Evolutionary conservation across 2,329 filamentous ascomycete genomes (phyloP).

Genomic region (Colletotrichum tamarilloi): DNA sequence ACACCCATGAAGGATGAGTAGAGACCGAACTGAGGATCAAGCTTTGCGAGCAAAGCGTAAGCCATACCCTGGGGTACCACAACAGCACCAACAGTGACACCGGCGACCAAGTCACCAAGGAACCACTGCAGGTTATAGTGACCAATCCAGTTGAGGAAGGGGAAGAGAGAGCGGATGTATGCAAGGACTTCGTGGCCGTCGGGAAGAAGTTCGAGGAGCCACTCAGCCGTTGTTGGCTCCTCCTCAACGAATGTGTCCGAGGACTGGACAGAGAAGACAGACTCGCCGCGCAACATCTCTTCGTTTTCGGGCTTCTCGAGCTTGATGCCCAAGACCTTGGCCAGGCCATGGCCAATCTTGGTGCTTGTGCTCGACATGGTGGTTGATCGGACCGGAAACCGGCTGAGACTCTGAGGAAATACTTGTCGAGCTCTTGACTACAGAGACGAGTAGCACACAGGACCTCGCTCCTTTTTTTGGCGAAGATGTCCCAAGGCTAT

Average conservation of each 20-base stretch:
- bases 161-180: conserved; percentile 82
- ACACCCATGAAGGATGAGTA: conserved; percentile 98
- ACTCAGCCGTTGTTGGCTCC: conserved; percentile 81
- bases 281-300: conserved; percentile 80
- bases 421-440: not conserved
- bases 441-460: not conserved
- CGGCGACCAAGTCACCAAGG: conserved; percentile 87
- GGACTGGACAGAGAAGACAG: conserved; percentile 78
- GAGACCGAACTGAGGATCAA: conserved; percentile 86
- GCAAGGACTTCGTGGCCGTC: conserved; percentile 59
- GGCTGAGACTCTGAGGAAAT: not conserved
- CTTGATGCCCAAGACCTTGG: conserved; percentile 86
- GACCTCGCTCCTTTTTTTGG: not conserved
- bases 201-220: conserved; percentile 74
- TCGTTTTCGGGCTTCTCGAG: conserved; percentile 76
- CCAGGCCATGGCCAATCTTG: conserved; percentile 77
- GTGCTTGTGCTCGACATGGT: conserved; percentile 54
- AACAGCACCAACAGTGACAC: conserved; percentile 66
- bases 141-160: conserved; percentile 88
- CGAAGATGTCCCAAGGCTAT: conserved; percentile 20
- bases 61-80: conserved; percentile 98
- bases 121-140: conserved; percentile 94
- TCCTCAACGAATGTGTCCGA: conserved; percentile 85
- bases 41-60: conserved; percentile 84
- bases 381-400: not conserved